These are phyloP conservation scores for Dactylis glomerata DNA, from an alignment of 176 grass and related monocot genomes.

Conservation along the genomic window DNA sequence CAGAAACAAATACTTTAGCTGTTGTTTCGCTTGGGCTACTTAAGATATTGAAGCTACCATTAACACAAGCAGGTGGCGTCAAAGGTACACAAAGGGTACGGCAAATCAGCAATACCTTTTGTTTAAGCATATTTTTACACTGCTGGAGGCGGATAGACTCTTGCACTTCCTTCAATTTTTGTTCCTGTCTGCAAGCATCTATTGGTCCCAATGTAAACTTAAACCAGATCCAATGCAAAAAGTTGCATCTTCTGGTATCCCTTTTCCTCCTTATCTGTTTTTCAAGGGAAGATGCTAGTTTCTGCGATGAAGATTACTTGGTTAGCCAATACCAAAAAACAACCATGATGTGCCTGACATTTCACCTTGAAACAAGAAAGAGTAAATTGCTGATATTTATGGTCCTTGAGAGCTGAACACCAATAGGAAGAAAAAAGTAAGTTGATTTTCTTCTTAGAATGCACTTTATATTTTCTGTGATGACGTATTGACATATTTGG, in stretches of 20 bases:
- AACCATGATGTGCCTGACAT: not conserved
- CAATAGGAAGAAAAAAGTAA: not conserved
- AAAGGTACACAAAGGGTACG: not conserved
- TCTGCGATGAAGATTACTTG: slow-evolving; percentile 40
- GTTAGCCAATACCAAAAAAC: not conserved
- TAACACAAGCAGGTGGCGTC: not conserved
- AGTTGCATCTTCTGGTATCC: slow-evolving; percentile 25
- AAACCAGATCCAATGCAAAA: slow-evolving; percentile 39
- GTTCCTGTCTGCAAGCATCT: slow-evolving; percentile 37
- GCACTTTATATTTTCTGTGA: not conserved
- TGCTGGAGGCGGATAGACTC: slow-evolving; percentile 49
- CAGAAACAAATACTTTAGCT: not conserved
- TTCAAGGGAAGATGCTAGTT: slow-evolving; percentile 50
- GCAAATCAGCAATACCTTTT: slow-evolving; percentile 62
- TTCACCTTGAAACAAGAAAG: not conserved
- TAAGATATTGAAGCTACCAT: not conserved
- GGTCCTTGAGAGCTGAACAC: not conserved
- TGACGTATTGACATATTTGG: not conserved
- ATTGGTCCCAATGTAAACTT: slow-evolving; percentile 39
- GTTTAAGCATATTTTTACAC: slow-evolving; percentile 60
- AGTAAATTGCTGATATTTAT: not conserved
- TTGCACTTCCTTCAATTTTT: slow-evolving; percentile 44
- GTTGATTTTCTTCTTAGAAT: not conserved
- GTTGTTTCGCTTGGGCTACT: not conserved
- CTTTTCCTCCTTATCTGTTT: slow-evolving; percentile 44